phyloP scores from a whole-genome alignment of 768 basidiomycete genomes.

The Panaeolus cyanescens region DNA sequence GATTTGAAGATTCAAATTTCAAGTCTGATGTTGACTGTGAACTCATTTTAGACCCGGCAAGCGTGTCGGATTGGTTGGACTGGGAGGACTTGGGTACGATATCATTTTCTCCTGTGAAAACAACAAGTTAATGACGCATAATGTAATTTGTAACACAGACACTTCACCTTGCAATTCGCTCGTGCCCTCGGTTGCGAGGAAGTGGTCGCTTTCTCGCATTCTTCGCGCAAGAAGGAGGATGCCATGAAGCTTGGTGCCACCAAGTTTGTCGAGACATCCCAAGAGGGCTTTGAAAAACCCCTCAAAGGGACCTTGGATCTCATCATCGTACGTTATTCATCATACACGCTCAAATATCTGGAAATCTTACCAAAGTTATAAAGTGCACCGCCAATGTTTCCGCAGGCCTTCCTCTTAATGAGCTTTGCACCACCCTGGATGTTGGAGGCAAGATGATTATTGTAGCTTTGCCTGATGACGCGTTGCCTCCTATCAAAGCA shows the following conservation, averaged over 20 bases:
- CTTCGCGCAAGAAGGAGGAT: conserved; percentile 53
- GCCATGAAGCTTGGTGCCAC: conserved; percentile 59
- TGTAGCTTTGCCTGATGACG: conserved; percentile 57
- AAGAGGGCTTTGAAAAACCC: conserved; percentile 39
- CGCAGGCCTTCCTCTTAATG: conserved; percentile 28
- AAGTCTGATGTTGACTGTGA: background rate
- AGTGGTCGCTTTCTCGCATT: conserved; percentile 61
- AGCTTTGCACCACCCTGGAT: conserved; percentile 44
- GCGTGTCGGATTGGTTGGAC: conserved; percentile 65
- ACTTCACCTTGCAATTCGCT: conserved; percentile 36
- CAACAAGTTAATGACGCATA: background rate
- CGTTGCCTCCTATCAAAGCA: conserved; percentile 39
- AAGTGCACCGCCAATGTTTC: conserved; percentile 31
- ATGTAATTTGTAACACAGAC: conserved; percentile 18
- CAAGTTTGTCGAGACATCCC: conserved; percentile 48
- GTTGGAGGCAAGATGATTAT: conserved; percentile 58
- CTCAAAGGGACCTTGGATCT: conserved; percentile 46
- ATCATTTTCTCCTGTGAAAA: background rate
- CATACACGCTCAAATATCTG: background rate
- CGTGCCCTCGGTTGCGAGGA: conserved; percentile 54
- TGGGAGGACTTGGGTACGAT: conserved; percentile 57
- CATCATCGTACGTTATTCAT: conserved; percentile 38
- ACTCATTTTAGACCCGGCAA: conserved; percentile 54
- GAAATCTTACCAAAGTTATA: background rate
- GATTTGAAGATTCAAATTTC: background rate